Evolutionary conservation across 1,284 basidiomycete species (phyloP), one percentile per base, ranked within the genome.

Genomic region (Cerrena zonata): DNA sequence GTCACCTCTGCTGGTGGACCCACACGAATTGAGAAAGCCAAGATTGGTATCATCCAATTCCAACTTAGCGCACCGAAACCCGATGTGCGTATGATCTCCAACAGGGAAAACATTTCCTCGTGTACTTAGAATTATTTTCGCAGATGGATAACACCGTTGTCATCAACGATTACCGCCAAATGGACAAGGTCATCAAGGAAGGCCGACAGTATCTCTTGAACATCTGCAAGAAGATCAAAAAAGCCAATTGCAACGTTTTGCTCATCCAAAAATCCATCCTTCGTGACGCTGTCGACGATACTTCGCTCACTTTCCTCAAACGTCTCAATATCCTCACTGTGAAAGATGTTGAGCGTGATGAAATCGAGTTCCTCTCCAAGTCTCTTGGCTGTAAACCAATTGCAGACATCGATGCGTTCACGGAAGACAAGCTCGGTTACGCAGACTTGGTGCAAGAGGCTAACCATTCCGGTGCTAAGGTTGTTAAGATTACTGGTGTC

Each of bases 131-230:
- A 47, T 34, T 42, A 30, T 21, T 37, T 30, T 45, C 37, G 18
- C 57, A 96, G 93, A 99, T 99, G 96, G 96, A 99, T 74, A 99
- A 99, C 76, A 97, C 96, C 34, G 94, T 99, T 44, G 89, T 99
- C 41, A 97, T 99, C 61, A 99, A 97, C 63, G 95, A 99, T 72
- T 99, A 99, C 76, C 86, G 96, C 36, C 96, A 99, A 72, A 99
- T 99, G 95, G 96, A 99, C 80, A 98, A 97, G 71, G 95, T 99
- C 56, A 87, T 99, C 69, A 99, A 99, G 71, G 96, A 99, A 72
- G 95, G 95, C 59, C 89, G 95, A 44, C 92, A 96, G 72, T 99
- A 99, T 69, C 81, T 99, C 56, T 84, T 99, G 63, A 98, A 96
- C 71, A 84, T 99, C 57, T 96, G 93, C 84, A 99, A 99, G 73